Percentiles rank a stretch among this genome's conserved stretches.
Evolutionary conservation across 1,139 yeast genomes (phyloP).

Genomic region (Pichia sp.): DNA sequence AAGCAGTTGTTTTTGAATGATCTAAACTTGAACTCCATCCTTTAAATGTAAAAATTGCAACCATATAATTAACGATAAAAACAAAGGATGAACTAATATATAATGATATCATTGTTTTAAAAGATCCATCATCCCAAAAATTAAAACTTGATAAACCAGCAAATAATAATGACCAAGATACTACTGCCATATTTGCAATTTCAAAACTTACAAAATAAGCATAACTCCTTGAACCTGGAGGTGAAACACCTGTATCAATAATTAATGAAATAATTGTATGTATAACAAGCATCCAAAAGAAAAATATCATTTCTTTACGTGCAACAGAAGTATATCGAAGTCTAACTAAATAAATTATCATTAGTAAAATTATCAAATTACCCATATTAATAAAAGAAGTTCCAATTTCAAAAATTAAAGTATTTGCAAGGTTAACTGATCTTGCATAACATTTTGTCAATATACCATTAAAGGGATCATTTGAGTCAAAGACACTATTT

Average conservation of each 20-base stretch:
- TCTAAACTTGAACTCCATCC: slow-evolving; percentile 46
- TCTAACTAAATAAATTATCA: slow-evolving; percentile 74
- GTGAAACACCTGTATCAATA: slow-evolving; percentile 88
- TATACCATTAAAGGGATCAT: slow-evolving; percentile 42
- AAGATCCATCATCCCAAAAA: slow-evolving; percentile 90
- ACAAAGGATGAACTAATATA: slow-evolving; percentile 44
- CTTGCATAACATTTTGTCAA: slow-evolving; percentile 79
- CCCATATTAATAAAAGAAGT: slow-evolving; percentile 81
- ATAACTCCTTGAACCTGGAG: slow-evolving; percentile 70
- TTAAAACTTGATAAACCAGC: slow-evolving; percentile 82
- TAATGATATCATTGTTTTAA: slow-evolving; percentile 52
- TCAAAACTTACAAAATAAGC: slow-evolving; percentile 83
- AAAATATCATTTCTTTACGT: slow-evolving; percentile 73
- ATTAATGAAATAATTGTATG: slow-evolving; percentile 61
- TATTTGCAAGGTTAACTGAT: slow-evolving; percentile 81
- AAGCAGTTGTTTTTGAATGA: slow-evolving; percentile 45
- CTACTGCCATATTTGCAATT: slow-evolving; percentile 64
- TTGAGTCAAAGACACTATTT: slow-evolving; percentile 9
- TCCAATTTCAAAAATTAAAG: slow-evolving; percentile 87
- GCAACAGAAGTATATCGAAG: slow-evolving; percentile 93
- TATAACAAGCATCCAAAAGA: slow-evolving; percentile 55
- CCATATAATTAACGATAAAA: slow-evolving; percentile 59
- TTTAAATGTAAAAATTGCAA: slow-evolving; percentile 67
- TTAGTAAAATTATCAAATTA: slow-evolving; percentile 54
- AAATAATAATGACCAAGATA: slow-evolving; percentile 60